These are phyloP conservation scores for Phialocephala sp. DNA, from an alignment of 2,329 filamentous ascomycete genomes.

Conservation along the genomic window DNA sequence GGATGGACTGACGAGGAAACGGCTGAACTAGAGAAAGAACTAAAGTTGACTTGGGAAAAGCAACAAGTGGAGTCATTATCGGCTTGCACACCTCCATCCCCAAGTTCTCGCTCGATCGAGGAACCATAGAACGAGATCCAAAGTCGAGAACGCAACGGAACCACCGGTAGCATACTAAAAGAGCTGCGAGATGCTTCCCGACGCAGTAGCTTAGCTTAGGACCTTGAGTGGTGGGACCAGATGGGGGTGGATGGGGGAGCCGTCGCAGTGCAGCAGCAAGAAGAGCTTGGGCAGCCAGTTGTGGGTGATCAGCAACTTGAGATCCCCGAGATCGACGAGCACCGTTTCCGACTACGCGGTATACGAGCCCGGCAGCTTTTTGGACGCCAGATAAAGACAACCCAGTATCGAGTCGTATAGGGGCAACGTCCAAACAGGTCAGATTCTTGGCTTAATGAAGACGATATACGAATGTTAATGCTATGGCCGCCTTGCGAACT, in stretches of 20 bases:
- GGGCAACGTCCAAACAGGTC: constrained; percentile 31
- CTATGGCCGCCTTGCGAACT: constrained; percentile 25
- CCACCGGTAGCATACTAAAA: constrained; percentile 17
- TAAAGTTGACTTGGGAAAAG: constrained; percentile 26
- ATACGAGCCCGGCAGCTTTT: constrained; percentile 27
- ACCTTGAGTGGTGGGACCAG: constrained; percentile 12
- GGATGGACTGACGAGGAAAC: constrained; percentile 28
- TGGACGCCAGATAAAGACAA: constrained; percentile 29
- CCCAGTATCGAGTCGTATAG: constrained; percentile 33
- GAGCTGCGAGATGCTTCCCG: constrained; percentile 15
- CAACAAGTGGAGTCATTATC: constrained; percentile 21
- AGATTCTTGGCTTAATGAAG: constrained; percentile 35
- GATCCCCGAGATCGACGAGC: constrained; percentile 21
- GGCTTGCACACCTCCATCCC: constrained; percentile 19
- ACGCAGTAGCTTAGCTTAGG: constrained; percentile 11
- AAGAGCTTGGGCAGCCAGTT: constrained; percentile 24
- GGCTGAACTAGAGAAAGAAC: constrained; percentile 30
- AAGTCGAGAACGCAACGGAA: constrained; percentile 30
- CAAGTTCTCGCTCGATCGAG: constrained; percentile 23
- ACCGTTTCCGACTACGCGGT: constrained; percentile 30
- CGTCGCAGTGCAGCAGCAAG: constrained; percentile 22
- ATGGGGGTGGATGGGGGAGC: constrained; percentile 14
- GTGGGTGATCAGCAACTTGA: constrained; percentile 29
- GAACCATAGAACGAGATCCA: constrained; percentile 29
- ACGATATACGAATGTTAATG: constrained; percentile 32